Evolutionary conservation across 495 filamentous ascomycete species (phyloP).

Genomic region (Penicillium mononematosum): DNA sequence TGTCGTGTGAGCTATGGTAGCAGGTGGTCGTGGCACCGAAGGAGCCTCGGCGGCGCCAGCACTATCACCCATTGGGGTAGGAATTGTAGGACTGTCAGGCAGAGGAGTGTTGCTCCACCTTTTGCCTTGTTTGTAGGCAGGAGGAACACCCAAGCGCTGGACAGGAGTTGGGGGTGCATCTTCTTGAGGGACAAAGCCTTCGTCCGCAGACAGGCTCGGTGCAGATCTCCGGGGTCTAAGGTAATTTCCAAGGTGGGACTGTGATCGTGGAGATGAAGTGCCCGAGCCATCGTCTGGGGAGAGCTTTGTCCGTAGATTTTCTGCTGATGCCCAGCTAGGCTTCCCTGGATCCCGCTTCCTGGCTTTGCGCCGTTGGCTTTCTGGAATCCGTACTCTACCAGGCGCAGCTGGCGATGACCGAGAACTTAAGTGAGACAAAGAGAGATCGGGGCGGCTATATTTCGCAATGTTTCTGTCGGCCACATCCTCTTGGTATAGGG

Average conservation of each 20-base stretch:
- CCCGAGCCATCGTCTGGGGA: conserved; percentile 15
- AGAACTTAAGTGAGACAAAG: conserved; percentile 26
- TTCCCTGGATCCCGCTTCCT: conserved; percentile 13
- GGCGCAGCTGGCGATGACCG: conserved; percentile 28
- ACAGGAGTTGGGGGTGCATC: conserved; percentile 17
- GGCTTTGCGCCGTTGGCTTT: conserved; percentile 17
- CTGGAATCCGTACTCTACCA: conserved; percentile 22
- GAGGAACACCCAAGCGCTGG: conserved; percentile 37
- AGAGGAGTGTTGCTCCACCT: conserved; percentile 41
- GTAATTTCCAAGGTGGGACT: conserved; percentile 7
- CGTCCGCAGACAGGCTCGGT: conserved; percentile 32
- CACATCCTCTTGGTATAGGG: conserved; percentile 46
- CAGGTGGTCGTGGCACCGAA: conserved; percentile 10
- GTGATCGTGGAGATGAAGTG: conserved; percentile 5
- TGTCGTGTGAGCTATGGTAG: conserved; percentile 14
- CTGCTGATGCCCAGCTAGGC: conserved; percentile 20
- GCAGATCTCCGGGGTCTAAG: conserved; percentile 36
- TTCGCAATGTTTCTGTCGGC: conserved; percentile 44
- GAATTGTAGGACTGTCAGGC: conserved; percentile 45
- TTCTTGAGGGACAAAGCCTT: conserved; percentile 13
- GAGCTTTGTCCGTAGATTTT: conserved; percentile 18
- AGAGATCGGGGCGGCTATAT: conserved; percentile 22
- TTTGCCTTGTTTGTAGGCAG: conserved; percentile 38
- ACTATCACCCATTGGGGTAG: conserved; percentile 19
- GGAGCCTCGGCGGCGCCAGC: conserved; percentile 10